Evolutionary conservation across 192 early-diverging fungal genomes (phyloP).

Genomic region (Umbelopsis sp.): DNA sequence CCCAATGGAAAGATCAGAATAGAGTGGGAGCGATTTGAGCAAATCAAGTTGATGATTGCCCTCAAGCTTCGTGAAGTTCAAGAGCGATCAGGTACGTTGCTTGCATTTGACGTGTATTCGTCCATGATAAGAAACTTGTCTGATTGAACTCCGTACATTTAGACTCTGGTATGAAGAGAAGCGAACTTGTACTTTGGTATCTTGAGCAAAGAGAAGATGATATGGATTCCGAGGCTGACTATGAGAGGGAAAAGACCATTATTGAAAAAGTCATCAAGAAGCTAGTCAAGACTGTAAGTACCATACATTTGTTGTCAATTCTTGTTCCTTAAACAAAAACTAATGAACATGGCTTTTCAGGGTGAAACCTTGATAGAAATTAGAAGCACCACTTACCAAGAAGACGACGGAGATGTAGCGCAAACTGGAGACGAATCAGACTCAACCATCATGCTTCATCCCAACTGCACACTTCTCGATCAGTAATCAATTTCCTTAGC

Average conservation of each 20-base stretch:
- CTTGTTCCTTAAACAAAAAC: background rate
- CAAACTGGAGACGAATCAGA: constrained; percentile 4
- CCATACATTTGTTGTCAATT: background rate
- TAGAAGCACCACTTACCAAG: constrained; percentile 10
- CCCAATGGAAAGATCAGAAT: constrained; percentile 51
- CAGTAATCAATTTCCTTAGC: background rate
- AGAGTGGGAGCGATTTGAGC: constrained; percentile 60
- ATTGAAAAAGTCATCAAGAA: constrained; percentile 69
- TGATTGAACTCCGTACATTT: background rate
- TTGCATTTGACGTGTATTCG: background rate
- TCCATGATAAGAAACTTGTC: background rate
- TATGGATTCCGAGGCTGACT: constrained; percentile 63
- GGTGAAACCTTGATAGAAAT: constrained; percentile 31
- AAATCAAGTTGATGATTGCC: constrained; percentile 53
- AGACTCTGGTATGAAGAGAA: constrained; percentile 50
- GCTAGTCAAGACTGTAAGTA: constrained; percentile 61
- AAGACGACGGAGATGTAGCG: constrained; percentile 2
- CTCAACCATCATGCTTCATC: constrained; percentile 35
- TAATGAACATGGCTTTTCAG: background rate
- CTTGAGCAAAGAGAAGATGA: constrained; percentile 65
- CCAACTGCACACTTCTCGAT: constrained; percentile 25
- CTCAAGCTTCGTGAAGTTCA: constrained; percentile 45
- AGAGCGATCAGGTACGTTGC: constrained; percentile 9
- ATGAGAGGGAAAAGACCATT: constrained; percentile 57
- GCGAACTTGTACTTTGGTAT: constrained; percentile 71